Conservation (phyloP, 2,329 filamentous ascomycete genomes). For the Colletotrichum sp. region DNA sequence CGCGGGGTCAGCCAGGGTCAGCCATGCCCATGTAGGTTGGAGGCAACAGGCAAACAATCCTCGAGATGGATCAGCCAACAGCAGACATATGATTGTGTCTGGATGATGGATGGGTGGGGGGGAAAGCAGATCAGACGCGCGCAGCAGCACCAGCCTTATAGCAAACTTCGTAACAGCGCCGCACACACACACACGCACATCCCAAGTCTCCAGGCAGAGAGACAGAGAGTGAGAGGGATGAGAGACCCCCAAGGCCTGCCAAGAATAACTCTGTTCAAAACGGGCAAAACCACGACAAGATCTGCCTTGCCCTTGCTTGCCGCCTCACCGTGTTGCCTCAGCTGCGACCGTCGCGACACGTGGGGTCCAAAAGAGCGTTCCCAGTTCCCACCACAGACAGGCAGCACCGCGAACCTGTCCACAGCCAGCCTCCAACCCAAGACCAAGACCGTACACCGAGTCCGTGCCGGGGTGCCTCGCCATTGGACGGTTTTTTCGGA, state of each 20-base stretch:
- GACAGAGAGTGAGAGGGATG: background rate
- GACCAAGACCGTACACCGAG: background rate
- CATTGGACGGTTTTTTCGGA: background rate
- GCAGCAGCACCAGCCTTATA: background rate
- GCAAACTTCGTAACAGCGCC: background rate
- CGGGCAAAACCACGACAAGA: background rate
- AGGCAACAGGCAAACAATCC: background rate
- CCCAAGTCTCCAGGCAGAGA: background rate
- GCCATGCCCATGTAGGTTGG: background rate
- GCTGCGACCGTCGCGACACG: background rate
- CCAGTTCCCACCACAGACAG: background rate
- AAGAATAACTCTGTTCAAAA: background rate
- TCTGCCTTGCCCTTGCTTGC: background rate
- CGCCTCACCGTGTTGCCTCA: background rate
- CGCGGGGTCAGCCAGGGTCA: constrained; percentile 9
- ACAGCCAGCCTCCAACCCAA: background rate
- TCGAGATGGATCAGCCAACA: background rate
- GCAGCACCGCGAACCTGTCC: background rate
- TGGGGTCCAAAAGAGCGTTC: background rate
- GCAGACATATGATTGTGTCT: background rate
- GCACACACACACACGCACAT: background rate
- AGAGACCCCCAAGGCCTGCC: background rate
- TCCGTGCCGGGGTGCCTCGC: background rate
- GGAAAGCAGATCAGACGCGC: background rate
- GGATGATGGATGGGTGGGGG: background rate